phyloP scores from a whole-genome alignment of 2,329 filamentous ascomycete genomes.

The Chaetomium sp. region DNA sequence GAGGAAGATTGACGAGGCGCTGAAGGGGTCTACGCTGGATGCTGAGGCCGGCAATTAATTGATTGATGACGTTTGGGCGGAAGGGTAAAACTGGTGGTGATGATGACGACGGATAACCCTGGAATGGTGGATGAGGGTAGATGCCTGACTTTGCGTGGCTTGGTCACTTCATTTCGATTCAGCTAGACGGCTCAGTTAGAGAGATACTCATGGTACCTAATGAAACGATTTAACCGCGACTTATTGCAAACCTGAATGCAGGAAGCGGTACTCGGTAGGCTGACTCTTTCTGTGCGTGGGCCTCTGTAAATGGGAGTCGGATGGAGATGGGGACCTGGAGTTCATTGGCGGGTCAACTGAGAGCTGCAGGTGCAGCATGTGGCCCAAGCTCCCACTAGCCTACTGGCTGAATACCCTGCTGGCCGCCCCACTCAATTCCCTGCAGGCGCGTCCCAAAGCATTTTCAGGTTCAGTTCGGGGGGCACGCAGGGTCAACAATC shows the following conservation, averaged over 20 bases:
- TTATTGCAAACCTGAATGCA: too few species aligned
- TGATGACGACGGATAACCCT: not conserved
- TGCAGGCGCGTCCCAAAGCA: conserved; percentile 18
- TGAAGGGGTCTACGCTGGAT: conserved; percentile 39
- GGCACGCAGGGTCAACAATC: conserved; percentile 9
- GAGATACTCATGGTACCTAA: not conserved
- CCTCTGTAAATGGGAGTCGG: not conserved
- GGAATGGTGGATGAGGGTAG: not conserved
- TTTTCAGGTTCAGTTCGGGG: conserved; percentile 14
- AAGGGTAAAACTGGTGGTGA: not conserved
- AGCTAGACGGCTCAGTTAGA: not conserved
- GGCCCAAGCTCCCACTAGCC: conserved; percentile 18
- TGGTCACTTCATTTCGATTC: not conserved
- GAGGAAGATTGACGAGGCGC: conserved; percentile 69
- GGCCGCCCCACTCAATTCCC: conserved; percentile 14
- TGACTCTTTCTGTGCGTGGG: not conserved
- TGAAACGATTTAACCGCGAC: not conserved
- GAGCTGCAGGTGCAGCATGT: conserved; percentile 7
- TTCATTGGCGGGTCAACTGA: not conserved
- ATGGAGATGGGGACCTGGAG: too few species aligned
- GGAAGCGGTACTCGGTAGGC: too few species aligned
- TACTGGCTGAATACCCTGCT: not conserved
- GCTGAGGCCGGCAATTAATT: not conserved
- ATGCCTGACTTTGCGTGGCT: not conserved
- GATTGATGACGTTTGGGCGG: not conserved